Evolutionary conservation across 148 eudicot species (phyloP).

Genomic region (Chenopodium formosanum): DNA sequence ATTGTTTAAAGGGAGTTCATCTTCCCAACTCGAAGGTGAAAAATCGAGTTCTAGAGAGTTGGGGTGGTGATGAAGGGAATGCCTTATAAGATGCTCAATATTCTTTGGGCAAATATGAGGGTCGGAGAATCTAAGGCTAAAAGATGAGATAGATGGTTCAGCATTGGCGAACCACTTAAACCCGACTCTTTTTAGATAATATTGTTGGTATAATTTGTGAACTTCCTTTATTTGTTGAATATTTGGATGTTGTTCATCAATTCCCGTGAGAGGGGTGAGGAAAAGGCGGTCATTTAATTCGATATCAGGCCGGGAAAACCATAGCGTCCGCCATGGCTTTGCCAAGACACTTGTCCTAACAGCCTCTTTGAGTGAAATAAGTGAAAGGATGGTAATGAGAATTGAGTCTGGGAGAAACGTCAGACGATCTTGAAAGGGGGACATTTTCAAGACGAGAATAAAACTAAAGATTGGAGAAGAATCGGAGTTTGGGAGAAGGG

Average conservation of each 20-base stretch:
- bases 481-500: not conserved
- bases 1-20: not conserved
- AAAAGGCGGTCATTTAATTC: constrained; percentile 31
- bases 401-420: constrained; percentile 25
- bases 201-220: not conserved
- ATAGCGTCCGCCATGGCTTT: constrained; percentile 21
- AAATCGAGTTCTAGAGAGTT: constrained; percentile 40
- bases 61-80: constrained; percentile 21
- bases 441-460: not conserved
- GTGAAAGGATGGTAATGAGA: constrained; percentile 29
- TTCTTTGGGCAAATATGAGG: not conserved
- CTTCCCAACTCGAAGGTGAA: constrained; percentile 9
- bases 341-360: constrained; percentile 30
- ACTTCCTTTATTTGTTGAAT: not conserved
- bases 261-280: not conserved
- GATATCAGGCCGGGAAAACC: constrained; percentile 22
- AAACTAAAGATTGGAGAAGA: not conserved
- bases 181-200: not conserved
- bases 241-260: not conserved
- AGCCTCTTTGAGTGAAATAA: constrained; percentile 41
- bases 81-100: not conserved
- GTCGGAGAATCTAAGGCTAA: constrained; percentile 29
- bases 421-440: not conserved
- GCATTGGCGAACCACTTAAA: not conserved
- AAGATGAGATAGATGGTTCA: not conserved